These are phyloP conservation scores for Trichoderma breve DNA, from an alignment of 2,329 filamentous ascomycete species.

Conservation along the genomic window DNA sequence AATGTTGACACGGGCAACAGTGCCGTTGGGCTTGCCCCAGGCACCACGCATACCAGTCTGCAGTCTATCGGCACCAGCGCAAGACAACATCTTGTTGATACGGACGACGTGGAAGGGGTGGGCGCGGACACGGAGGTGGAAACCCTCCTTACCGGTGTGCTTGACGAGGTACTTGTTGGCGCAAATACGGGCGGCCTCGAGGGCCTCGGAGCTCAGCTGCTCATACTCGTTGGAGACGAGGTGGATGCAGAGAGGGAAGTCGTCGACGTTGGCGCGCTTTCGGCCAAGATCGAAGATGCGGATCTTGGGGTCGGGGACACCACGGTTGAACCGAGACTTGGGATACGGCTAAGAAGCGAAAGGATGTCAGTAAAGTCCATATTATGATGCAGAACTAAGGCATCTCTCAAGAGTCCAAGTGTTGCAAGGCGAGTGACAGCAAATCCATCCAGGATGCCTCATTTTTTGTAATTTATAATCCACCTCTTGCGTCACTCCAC, in stretches of 20 bases:
- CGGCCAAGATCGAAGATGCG: conserved; percentile 98
- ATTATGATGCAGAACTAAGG: not conserved
- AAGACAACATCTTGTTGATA: conserved; percentile 99
- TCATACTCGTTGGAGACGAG: conserved; percentile 99
- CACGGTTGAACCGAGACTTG: conserved; percentile 99
- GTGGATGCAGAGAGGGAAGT: conserved; percentile 99
- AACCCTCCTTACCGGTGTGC: conserved; percentile 68
- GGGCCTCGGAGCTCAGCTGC: conserved; percentile 98
- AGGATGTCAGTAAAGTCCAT: conserved; percentile 24
- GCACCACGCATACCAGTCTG: conserved; percentile 99
- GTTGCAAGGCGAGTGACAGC: not conserved
- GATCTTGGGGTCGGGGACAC: conserved; percentile 83
- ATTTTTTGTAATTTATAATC: not conserved
- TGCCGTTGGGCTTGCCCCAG: conserved; percentile 99
- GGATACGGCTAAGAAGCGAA: conserved; percentile 72
- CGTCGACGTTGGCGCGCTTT: conserved; percentile 98
- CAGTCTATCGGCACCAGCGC: conserved; percentile 99
- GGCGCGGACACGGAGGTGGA: conserved; percentile 77
- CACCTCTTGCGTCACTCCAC: conserved; percentile 17
- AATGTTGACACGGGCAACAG: conserved; percentile 99
- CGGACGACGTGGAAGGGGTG: conserved; percentile 99
- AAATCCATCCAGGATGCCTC: conserved; percentile 9
- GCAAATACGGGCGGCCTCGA: conserved; percentile 99
- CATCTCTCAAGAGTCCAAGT: not conserved
- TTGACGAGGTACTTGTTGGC: conserved; percentile 96